Evolutionary conservation across 2,329 filamentous ascomycete genomes (phyloP), one percentile per base, ranked within the genome.

Genomic region (Epichloe amarillans): DNA sequence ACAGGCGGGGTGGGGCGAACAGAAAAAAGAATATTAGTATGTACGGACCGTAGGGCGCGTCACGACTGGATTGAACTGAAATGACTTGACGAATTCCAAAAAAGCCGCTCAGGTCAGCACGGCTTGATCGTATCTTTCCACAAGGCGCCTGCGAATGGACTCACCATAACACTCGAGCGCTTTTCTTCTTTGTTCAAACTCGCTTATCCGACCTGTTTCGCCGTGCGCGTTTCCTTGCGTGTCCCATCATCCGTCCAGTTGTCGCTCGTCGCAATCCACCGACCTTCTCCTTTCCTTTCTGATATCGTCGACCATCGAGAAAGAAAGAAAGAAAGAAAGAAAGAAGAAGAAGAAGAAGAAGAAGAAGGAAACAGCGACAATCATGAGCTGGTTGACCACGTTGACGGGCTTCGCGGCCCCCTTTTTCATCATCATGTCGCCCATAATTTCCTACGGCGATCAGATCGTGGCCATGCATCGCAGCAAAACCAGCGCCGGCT

Each of bases 381-480:
- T 64, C 67, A 65, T 66, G 63, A 57, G 57, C 47, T 74, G 72
- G 66, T 58, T 79, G 51, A 69, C 70, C 46, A 62, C 68, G 44
- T 56, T 80, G 54, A 72, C 77, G 62, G 76, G 74, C 69, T 74
- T 74, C 60, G 64, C 79, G 54, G 79, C 80, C 63, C 81, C 81
- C 21, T 64, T 81, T 50, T 84, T 84, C 62, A 72, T 84, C 54
- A 71, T 83, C 58, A 57, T 79, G 57, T 84, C 80, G 58, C 81
- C 80, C 17, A 70, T 84, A 44, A 67, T 82, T 40, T 83, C 80
- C 50, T 84, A 84, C 64, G 74, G 74, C 60, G 81, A 84, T 67
- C 80, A 84, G 68, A 79, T 77, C 26, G 61, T 80, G 45, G 76
- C 81, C 37, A 86, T 86, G 76, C 75, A 83, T 60, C 72, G 75